Base-by-base conservation (phyloP, 441 rosid genomes). In the Hura crepitans region DNA sequence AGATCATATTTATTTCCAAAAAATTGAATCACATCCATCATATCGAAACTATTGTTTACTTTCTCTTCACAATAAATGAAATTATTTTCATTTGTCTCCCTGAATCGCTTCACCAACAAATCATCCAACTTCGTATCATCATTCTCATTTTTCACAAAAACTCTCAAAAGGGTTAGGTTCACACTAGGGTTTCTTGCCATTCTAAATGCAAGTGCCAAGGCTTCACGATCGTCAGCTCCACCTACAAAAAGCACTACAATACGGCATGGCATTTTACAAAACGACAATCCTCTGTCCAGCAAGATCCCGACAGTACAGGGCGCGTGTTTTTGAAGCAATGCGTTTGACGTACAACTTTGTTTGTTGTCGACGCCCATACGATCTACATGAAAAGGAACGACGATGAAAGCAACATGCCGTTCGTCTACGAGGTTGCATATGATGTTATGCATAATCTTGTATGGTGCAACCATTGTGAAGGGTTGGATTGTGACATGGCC, bases 201-300 rank as follows among this genome's bases (percentile, higher is more conserved):
- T 25, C 83, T 69, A 2, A 31, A 37, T 5, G 65, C 81, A 2
- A 81, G 59, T 6, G 79, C 39, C 35, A 80, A 18, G 0, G 79
- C 85, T 55, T 84, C 85, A 0, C 87, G 76, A 60, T 81, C 85
- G 46, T 81, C 82, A 2, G 42, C 23, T 1, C 87, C 84, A 0
- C 84, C 82, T 0, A 77, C 9, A 51, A 84, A 84, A 1, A 84
- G 6, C 25, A 76, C 74, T 0, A 64, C 6, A 0, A 63, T 25
- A 25, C n/a, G 22, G 14, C 15, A 43, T 3, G 13, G 15, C 46
- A 14, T 30, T 13, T 14, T 35, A 10, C 13, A 2, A 5, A 0
- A 3, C 9, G 1, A 23, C 8, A 69, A 1, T 4, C 69, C 63
- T 59, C 55, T 73, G 17, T 78, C 77, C 8, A 18, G 25, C 9